These are phyloP conservation scores for Alloascoidea hylecoeti DNA, from an alignment of 805 yeast species.

Conservation along the genomic window DNA sequence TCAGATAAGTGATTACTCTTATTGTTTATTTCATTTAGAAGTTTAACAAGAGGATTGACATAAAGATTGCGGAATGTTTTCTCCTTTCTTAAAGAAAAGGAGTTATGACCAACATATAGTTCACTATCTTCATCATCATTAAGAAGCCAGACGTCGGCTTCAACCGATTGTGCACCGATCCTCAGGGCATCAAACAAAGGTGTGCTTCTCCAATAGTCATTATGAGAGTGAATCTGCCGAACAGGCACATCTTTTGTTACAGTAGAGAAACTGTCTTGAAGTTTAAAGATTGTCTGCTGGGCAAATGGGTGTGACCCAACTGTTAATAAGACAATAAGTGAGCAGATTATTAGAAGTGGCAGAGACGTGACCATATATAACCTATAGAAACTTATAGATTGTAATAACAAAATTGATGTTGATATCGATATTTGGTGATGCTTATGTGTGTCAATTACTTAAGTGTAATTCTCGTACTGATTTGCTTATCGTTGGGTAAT, in stretches of 20 bases:
- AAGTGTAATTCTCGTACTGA: too few species aligned
- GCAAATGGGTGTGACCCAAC: too few species aligned
- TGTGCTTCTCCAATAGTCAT: conserved; percentile 39
- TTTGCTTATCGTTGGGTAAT: too few species aligned
- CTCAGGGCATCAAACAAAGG: conserved; percentile 35
- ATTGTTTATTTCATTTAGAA: conserved; percentile 35
- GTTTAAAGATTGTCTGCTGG: too few species aligned
- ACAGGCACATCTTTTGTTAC: conserved; percentile 18
- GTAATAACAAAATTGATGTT: too few species aligned
- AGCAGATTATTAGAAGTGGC: too few species aligned
- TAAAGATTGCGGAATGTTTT: conserved; percentile 36
- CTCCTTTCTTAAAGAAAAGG: conserved; percentile 26
- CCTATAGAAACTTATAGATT: too few species aligned
- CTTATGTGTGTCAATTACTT: too few species aligned
- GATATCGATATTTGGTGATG: too few species aligned
- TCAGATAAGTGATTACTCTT: conserved; percentile 1
- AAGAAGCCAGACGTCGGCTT: conserved; percentile 41
- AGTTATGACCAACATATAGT: conserved; percentile 42
- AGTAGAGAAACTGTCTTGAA: too few species aligned
- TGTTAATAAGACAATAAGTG: too few species aligned
- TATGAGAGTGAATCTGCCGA: conserved; percentile 38
- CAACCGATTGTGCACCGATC: conserved; percentile 33
- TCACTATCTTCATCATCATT: conserved; percentile 19
- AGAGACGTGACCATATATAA: too few species aligned
- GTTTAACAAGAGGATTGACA: conserved; percentile 31